phyloP scores from a whole-genome alignment of 208 protist genomes.

The Trypanosoma cruzi region DNA sequence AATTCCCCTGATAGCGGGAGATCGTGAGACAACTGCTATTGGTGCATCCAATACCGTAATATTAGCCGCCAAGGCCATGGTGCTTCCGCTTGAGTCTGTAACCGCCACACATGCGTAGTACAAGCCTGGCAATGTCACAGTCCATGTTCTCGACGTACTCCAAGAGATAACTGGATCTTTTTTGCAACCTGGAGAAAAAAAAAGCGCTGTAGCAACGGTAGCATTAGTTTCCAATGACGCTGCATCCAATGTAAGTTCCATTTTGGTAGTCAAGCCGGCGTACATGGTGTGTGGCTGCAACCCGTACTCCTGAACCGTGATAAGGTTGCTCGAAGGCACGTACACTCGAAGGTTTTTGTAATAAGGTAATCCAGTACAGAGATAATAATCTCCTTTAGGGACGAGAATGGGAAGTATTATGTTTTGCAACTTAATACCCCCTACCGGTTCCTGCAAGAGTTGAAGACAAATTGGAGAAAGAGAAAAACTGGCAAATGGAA shows the following conservation, averaged over 20 bases:
- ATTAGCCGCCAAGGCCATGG: slow-evolving; percentile 33
- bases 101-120: slow-evolving; percentile 70
- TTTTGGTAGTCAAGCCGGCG: slow-evolving; percentile 35
- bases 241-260: slow-evolving; percentile 55
- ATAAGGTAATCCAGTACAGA: slow-evolving; percentile 40
- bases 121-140: slow-evolving; percentile 34
- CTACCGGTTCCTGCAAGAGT: slow-evolving; percentile 37
- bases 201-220: slow-evolving; percentile 6
- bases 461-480: slow-evolving; percentile 36
- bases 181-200: slow-evolving; percentile 40
- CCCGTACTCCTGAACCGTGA: slow-evolving; percentile 59
- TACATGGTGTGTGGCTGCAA: slow-evolving; percentile 71
- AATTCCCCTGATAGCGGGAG: slow-evolving; percentile 44
- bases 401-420: slow-evolving; percentile 42
- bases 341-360: slow-evolving; percentile 34
- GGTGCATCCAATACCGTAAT: slow-evolving; percentile 47
- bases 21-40: slow-evolving; percentile 33
- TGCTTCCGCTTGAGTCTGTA: background rate
- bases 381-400: slow-evolving; percentile 58
- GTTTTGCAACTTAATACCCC: slow-evolving; percentile 14
- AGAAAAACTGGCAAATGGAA: slow-evolving; percentile 36
- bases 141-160: slow-evolving; percentile 34
- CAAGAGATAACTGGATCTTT: slow-evolving; percentile 17
- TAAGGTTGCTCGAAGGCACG: slow-evolving; percentile 36
- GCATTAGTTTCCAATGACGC: background rate